Evolutionary conservation across 768 basidiomycete species (phyloP), one percentile per base, ranked within the genome.

Genomic region (Naematelia aurantialba): DNA sequence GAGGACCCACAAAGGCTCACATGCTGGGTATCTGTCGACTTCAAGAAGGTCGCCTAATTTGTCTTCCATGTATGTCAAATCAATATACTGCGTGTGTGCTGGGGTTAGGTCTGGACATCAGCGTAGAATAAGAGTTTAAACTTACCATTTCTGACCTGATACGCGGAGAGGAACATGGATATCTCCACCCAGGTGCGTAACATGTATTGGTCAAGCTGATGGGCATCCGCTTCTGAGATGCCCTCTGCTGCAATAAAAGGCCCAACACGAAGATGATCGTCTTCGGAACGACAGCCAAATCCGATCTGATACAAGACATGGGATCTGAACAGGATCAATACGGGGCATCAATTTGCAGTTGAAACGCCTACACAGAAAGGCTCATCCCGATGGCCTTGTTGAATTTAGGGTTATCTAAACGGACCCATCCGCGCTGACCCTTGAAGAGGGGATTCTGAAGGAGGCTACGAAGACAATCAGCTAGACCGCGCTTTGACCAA

Each of bases 191-290:
- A 73, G 1, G 63, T 52, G 25, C 72, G 39, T 12, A 73, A 27
- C 72, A 70, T 73, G 39, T 70, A 70, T 29, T 51, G 56, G 46
- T 73, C 67, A 67, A 73, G 65, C 59, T 67, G 67, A 24, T 31
- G 30, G 5, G 62, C 54, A 46, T 62, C 59, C 11, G 55, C 61
- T 19, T 62, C 58, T 1, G 48, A 34, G 11, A 55, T 34, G 24
- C 52, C 45, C 21, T 68, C 69, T 11, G 56, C 55, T 22, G 55
- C 50, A 5, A 53, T 57, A 46, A 66, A 56, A 4, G 72, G 72
- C 19, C 72, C 72, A 4, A 73, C 63, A 19, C 72, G 55, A 2
- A 67, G 56, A 3, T 42, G 51, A 11, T 69, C 69, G 12, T 39
- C 50, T 39, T 70, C 67, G 26, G 70, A 59, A 22, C 58, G 52